Conservation (phyloP, 116 monocot genomes). For the Trichopus zeylanicus region DNA sequence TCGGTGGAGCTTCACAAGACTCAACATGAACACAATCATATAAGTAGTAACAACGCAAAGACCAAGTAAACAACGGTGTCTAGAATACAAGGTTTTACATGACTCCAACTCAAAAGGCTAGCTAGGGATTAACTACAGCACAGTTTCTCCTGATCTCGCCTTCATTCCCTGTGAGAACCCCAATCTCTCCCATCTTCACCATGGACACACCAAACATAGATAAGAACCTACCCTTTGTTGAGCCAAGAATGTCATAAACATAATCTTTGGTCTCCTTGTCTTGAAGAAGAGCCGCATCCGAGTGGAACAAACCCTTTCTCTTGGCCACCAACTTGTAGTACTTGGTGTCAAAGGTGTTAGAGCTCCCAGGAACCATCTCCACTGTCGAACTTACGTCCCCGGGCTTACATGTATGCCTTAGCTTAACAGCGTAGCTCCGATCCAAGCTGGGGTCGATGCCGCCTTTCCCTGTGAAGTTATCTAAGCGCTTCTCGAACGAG, state of each 20-base stretch:
- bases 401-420: slow-evolving; percentile 33
- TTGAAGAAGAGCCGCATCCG: slow-evolving; percentile 19
- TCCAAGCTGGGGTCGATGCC: slow-evolving; percentile 31
- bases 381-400: slow-evolving; percentile 21
- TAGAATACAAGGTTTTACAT: too few relatives aligned
- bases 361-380: slow-evolving; percentile 52
- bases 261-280: slow-evolving; percentile 2
- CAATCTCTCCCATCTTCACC: slow-evolving; percentile 67
- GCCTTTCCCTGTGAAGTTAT: slow-evolving; percentile 33
- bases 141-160: slow-evolving; percentile 56
- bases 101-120: too few relatives aligned
- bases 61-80: too few relatives aligned
- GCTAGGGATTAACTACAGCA: slow-evolving; percentile 29
- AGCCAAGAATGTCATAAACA: not conserved
- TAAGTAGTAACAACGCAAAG: too few relatives aligned
- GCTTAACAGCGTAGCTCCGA: slow-evolving; percentile 8
- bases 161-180: slow-evolving; percentile 34
- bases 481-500: slow-evolving; percentile 17
- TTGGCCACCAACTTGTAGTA: slow-evolving; percentile 34
- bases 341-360: slow-evolving; percentile 27
- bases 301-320: slow-evolving; percentile 32
- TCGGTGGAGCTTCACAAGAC: too few relatives aligned
- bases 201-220: slow-evolving; percentile 49
- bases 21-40: too few relatives aligned
- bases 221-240: too few relatives aligned